phyloP scores from a whole-genome alignment of 352 stramenopile genomes.

The Blastocystis sp. region DNA sequence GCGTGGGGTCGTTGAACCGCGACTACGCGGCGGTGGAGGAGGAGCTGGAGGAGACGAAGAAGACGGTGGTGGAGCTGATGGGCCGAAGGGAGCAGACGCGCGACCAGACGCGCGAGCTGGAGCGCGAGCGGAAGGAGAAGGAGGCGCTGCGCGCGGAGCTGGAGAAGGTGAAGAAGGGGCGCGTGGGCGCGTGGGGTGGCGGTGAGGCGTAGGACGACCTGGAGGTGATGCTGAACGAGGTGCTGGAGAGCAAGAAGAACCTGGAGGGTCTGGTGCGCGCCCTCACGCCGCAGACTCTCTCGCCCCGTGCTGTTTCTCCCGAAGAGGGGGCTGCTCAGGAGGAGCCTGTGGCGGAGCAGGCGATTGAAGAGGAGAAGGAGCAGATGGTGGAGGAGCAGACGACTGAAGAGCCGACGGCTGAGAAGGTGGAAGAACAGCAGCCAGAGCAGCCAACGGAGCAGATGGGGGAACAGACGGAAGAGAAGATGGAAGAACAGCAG shows the following conservation, averaged over 20 bases:
- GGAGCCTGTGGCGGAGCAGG: neutral
- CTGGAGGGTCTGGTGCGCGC: constrained; percentile 48
- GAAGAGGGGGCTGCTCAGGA: neutral
- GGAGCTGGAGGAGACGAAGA: constrained; percentile 52
- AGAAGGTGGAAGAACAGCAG: neutral
- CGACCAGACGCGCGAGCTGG: neutral
- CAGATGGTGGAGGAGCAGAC: neutral
- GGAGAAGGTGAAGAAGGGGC: neutral
- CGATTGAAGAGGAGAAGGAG: neutral
- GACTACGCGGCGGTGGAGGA: constrained; percentile 60
- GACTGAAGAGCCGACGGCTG: neutral
- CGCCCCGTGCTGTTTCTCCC: neutral
- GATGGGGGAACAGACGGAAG: neutral
- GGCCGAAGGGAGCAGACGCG: neutral
- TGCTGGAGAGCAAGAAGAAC: constrained; percentile 59
- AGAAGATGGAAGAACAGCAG: neutral
- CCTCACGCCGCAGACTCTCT: constrained; percentile 6
- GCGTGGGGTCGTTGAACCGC: neutral
- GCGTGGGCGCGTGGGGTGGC: neutral
- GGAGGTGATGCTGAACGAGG: constrained; percentile 34
- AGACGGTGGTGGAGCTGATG: constrained; percentile 3
- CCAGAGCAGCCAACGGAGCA: neutral
- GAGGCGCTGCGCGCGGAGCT: neutral
- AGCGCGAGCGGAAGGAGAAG: constrained; percentile 4
- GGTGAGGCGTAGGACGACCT: constrained; percentile 1